Evolutionary conservation across 306 rosid genomes (phyloP).

Genomic region (Ochetophila trinervis): DNA sequence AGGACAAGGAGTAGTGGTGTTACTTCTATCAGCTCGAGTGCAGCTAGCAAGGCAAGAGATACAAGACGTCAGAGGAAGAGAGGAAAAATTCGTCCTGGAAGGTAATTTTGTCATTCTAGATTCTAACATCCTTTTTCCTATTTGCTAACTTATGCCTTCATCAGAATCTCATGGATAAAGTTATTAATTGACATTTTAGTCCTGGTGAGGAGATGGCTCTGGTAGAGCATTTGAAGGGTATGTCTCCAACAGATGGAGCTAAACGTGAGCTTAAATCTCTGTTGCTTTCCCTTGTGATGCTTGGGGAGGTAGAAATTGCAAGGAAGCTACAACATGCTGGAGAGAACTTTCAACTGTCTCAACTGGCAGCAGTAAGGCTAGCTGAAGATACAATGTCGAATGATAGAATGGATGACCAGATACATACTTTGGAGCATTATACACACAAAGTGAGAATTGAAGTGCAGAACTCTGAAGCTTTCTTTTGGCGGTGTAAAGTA

Average conservation of each 20-base stretch:
- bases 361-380: constrained; percentile 74
- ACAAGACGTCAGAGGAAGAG: constrained; percentile 78
- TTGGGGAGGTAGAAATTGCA: constrained; percentile 76
- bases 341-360: constrained; percentile 78
- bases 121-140: neutral
- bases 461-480: constrained; percentile 59
- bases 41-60: constrained; percentile 83
- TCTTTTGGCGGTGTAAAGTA: constrained; percentile 68
- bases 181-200: constrained; percentile 44
- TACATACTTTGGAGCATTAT: constrained; percentile 74
- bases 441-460: constrained; percentile 43
- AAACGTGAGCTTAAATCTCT: constrained; percentile 71
- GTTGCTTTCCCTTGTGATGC: constrained; percentile 68
- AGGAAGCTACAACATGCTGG: constrained; percentile 76
- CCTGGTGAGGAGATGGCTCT: constrained; percentile 89
- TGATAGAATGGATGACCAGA: constrained; percentile 59
- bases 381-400: constrained; percentile 69
- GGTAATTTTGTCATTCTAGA: constrained; percentile 47
- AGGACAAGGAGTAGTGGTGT: constrained; percentile 71
- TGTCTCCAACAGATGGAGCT: constrained; percentile 63
- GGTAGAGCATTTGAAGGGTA: constrained; percentile 85
- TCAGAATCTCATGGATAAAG: constrained; percentile 10
- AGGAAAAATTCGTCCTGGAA: constrained; percentile 96
- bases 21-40: constrained; percentile 55
- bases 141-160: neutral